Evolutionary conservation across 2,329 filamentous ascomycete species (phyloP).

Genomic region (Cryphonectria carpinicola): DNA sequence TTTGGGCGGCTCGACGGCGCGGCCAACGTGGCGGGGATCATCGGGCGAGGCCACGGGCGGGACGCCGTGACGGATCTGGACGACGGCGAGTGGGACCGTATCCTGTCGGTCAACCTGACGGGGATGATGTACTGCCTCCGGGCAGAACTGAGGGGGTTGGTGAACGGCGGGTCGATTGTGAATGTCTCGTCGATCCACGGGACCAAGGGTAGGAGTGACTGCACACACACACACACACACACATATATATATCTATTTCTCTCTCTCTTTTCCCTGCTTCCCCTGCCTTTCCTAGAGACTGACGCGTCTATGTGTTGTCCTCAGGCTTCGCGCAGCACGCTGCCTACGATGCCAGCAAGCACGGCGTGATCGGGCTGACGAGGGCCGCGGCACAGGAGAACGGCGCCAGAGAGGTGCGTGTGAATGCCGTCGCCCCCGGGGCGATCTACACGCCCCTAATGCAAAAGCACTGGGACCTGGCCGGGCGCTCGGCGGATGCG

Average conservation of each 20-base stretch:
- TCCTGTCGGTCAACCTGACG: constrained; percentile 53
- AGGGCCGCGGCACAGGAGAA: constrained; percentile 42
- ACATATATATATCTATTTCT: not conserved
- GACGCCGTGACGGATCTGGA: constrained; percentile 47
- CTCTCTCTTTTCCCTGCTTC: not conserved
- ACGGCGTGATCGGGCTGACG: constrained; percentile 44
- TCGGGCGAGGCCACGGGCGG: constrained; percentile 48
- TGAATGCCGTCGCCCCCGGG: constrained; percentile 54
- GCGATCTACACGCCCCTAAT: constrained; percentile 55
- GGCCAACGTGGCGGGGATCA: constrained; percentile 58
- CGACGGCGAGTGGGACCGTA: constrained; percentile 53
- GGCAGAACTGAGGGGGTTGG: constrained; percentile 49
- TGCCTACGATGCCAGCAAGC: constrained; percentile 45
- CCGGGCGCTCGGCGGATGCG: constrained; percentile 41
- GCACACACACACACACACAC: not conserved
- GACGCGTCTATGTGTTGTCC: not conserved
- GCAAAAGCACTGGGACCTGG: constrained; percentile 46
- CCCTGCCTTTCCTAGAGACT: not conserved
- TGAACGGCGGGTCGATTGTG: constrained; percentile 60
- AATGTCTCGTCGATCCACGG: constrained; percentile 60
- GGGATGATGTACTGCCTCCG: constrained; percentile 57
- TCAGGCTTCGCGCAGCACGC: constrained; percentile 46
- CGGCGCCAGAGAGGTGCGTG: constrained; percentile 48
- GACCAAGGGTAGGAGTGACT: constrained; percentile 35
- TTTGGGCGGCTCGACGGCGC: constrained; percentile 59